Percentiles rank a stretch among this genome's conserved stretches.
phyloP scores from a whole-genome alignment of 805 yeast genomes.

The Spathaspora girioi region DNA sequence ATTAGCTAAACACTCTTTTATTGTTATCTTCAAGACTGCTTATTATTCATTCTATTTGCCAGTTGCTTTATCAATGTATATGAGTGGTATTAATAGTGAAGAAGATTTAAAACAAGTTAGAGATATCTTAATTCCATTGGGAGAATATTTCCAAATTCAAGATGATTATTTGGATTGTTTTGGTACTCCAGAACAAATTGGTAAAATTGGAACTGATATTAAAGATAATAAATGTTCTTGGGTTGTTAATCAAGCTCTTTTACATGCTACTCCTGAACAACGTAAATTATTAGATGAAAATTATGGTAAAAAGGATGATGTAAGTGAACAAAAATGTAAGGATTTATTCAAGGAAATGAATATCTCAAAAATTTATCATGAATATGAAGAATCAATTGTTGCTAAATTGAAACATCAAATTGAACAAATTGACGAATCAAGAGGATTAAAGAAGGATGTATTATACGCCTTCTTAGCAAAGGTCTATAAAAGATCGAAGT shows the following conservation, averaged over 20 bases:
- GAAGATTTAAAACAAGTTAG: slow-evolving; percentile 82
- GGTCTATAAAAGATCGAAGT: slow-evolving; percentile 92
- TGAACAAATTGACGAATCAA: slow-evolving; percentile 73
- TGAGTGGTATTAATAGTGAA: slow-evolving; percentile 72
- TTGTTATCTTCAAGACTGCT: slow-evolving; percentile 95
- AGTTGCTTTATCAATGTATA: slow-evolving; percentile 93
- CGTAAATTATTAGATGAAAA: slow-evolving; percentile 78
- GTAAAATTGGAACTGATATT: slow-evolving; percentile 98
- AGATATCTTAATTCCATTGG: slow-evolving; percentile 87
- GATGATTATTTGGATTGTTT: slow-evolving; percentile 96
- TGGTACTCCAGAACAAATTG: slow-evolving; percentile 96
- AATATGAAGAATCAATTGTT: slow-evolving; percentile 80
- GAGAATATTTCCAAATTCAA: slow-evolving; percentile 98
- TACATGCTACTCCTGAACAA: slow-evolving; percentile 74
- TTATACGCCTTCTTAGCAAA: slow-evolving; percentile 80
- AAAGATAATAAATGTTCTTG: slow-evolving; percentile 98
- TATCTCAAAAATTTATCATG: slow-evolving; percentile 64
- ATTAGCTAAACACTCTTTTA: slow-evolving; percentile 86
- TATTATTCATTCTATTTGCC: slow-evolving; percentile 96
- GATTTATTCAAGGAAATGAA: slow-evolving; percentile 69
- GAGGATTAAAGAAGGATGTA: slow-evolving; percentile 92
- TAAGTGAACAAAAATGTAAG: slow-evolving; percentile 67
- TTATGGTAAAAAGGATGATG: slow-evolving; percentile 80
- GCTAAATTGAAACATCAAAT: slow-evolving; percentile 61
- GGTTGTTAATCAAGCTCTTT: slow-evolving; percentile 91